Evolutionary conservation across 2,329 filamentous ascomycete genomes (phyloP), one percentile per base, ranked within the genome.

Genomic region (Xylariaceae sp.): DNA sequence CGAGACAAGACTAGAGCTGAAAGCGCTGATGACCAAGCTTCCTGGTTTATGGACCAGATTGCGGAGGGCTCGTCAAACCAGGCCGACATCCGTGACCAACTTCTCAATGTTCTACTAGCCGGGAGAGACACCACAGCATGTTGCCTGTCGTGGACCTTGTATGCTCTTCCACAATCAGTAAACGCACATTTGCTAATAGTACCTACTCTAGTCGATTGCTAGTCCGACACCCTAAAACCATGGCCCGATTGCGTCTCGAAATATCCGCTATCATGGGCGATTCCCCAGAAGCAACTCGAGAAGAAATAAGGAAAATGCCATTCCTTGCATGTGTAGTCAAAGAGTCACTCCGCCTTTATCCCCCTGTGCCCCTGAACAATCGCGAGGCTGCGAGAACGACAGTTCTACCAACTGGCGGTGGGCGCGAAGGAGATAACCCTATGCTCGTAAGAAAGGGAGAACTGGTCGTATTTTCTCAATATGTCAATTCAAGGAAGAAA

Each of bases 291-390:
- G 50, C 56, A 2, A 52, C 50, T 0, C 43, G 55, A 12, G 55
- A 53, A 5, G 47, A 56, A n/a, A 45, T 57, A 12, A 39, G 49
- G 20, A 39, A 38, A 10, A 54, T 59, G 48, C 45, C 51, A n/a
- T 57, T 54, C 19, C 50, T 60, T 1, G 37, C 47, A 5, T 48
- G 48, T 22, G 50, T 58, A 8, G 37, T 57, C 22, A 45, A 41
- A 39, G 43, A 45, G 23, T 40, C 72, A 10, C 70, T 80, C 4
- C 73, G 75, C 14, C 54, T 75, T 4, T 69, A 76, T 52, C 74
- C 75, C 4, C 64, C 72, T 7, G 74, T 79, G 8, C 74, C 76
- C 3, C 54, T 67, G 27, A 80, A 80, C 59, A 62, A 63, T 14
- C 73, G 76, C 42, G 54, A 61, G 23, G 73, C 75, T 3, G 58